Base-by-base conservation (phyloP, 208 protist genomes). In the Leishmania lainsoni region DNA sequence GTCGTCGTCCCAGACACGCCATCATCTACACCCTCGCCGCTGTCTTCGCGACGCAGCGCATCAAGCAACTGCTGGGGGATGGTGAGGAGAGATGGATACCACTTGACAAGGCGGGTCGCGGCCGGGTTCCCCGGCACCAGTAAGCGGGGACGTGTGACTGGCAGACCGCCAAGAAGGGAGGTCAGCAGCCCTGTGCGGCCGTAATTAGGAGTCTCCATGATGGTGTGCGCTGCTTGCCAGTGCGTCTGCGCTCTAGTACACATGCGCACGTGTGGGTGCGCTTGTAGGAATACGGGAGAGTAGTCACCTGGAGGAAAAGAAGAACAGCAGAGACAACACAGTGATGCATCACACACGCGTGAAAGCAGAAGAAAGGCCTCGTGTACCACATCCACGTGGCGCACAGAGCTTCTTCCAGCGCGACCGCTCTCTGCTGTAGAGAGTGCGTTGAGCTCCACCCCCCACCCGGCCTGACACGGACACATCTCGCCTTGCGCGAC, bases 41-140 rank as follows among this genome's bases (percentile, higher is more conserved):
- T 85, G 51, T 89, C 89, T 20, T 77, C 86, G 10, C 79, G 58
- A 49, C 66, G 75, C 65, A 96, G 76, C 9, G 86, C 82, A 45
- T 94, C 56, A 56, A 97, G 89, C 45, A 97, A 76, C 16, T 86
- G 81, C 77, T 97, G 91, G 5, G 94, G 94, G 22, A 94, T 79
- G 2, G 87, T 93, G n/a, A 93, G 84, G n/a, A 96, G 86, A 0
- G 86, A 87, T 26, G 94, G 94, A 79, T 79, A 89, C 92, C 94
- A 97, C 84, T 95, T 95, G 14, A 89, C 42, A 26, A 59, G 20
- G n/a, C 76, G 78, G 0, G 75, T 0, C 14, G 71, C 8, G 5
- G 16, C 29, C 8, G 42, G 39, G 29, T 35, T 20, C 63, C 26
- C 51, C 10, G 65, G 49, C 10, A 39, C 5, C 29, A 81, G 9